phyloP scores from a whole-genome alignment of 306 rosid genomes.

The Casuarina equisetifolia region DNA sequence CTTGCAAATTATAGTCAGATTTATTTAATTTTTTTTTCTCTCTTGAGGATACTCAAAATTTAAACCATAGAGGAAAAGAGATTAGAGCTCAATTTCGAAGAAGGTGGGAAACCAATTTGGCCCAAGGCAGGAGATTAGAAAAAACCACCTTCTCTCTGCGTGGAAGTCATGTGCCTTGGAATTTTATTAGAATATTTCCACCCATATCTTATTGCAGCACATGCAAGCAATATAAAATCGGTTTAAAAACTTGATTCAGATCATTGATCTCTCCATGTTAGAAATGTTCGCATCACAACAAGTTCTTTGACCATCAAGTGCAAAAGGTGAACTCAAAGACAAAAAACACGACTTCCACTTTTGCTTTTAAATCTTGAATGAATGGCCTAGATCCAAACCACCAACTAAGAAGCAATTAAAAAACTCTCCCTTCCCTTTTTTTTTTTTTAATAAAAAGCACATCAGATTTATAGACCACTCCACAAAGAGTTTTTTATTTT shows the following conservation, averaged over 20 bases:
- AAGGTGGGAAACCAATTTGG: constrained; percentile 12
- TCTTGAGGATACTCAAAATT: too few relatives aligned
- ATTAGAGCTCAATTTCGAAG: not conserved
- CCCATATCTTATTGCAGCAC: constrained; percentile 14
- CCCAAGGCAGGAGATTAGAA: constrained; percentile 2
- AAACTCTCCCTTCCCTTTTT: too few relatives aligned
- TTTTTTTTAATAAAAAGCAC: not conserved
- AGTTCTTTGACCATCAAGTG: constrained; percentile 22
- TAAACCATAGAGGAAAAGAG: too few relatives aligned
- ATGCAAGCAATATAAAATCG: not conserved
- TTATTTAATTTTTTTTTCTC: too few relatives aligned
- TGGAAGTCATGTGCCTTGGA: constrained; percentile 33
- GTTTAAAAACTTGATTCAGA: not conserved
- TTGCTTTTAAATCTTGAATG: not conserved
- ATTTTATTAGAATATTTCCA: constrained; percentile 18
- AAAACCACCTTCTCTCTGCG: not conserved
- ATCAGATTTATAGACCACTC: too few relatives aligned
- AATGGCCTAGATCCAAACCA: not conserved
- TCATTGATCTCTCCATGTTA: not conserved
- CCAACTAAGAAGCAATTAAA: not conserved
- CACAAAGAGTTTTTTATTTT: too few relatives aligned
- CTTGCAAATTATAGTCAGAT: too few relatives aligned
- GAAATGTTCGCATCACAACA: constrained; percentile 12
- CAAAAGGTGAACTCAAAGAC: not conserved
- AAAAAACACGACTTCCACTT: not conserved